Conservation (phyloP, 1,139 yeast species). For the Candida sp. region DNA sequence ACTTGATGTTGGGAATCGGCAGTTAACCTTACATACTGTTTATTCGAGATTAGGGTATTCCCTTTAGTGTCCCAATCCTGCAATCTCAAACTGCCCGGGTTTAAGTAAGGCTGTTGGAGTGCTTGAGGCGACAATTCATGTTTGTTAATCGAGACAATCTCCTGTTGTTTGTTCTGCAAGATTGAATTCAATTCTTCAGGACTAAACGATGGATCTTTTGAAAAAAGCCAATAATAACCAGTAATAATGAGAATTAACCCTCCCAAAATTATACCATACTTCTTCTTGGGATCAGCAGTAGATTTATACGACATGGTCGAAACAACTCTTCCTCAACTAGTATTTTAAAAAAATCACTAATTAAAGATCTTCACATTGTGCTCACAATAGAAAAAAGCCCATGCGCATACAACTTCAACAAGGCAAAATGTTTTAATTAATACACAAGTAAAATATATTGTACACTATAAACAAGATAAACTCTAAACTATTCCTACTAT, state of each 20-base stretch:
- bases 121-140: slow-evolving; percentile 32
- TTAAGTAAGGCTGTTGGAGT: slow-evolving; percentile 43
- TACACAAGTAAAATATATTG: no score
- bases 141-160: slow-evolving; percentile 29
- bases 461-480: not conserved
- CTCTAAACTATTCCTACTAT: not conserved
- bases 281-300: slow-evolving; percentile 6
- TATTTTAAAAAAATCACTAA: no score
- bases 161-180: slow-evolving; percentile 35
- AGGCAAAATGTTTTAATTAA: no score
- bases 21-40: slow-evolving; percentile 53
- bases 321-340: no score
- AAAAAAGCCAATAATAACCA: slow-evolving; percentile 2
- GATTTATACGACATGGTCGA: slow-evolving; percentile 5
- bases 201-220: slow-evolving; percentile 18
- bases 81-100: slow-evolving; percentile 34
- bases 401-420: no score
- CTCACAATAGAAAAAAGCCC: no score
- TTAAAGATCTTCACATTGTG: no score
- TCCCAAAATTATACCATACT: slow-evolving; percentile 8
- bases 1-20: slow-evolving; percentile 52
- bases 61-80: slow-evolving; percentile 55
- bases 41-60: slow-evolving; percentile 50
- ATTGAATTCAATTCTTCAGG: slow-evolving; percentile 45
- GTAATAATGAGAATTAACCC: slow-evolving; percentile 4